These are phyloP conservation scores for Setomelanomma holmii DNA, from an alignment of 2,329 filamentous ascomycete species.

Conservation along the genomic window DNA sequence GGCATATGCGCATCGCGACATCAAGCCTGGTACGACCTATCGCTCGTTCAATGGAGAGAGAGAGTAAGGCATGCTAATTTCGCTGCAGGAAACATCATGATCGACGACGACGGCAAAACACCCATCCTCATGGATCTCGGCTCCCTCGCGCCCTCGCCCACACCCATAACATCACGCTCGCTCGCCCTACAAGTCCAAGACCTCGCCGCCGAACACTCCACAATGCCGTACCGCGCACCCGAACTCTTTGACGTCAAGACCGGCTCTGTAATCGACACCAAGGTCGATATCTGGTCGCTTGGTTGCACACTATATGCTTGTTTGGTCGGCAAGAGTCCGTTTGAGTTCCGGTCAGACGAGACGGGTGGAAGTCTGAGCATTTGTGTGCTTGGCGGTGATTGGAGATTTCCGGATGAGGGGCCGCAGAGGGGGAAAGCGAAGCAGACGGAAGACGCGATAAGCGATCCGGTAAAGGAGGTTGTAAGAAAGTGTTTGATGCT, in stretches of 20 bases:
- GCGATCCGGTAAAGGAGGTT: constrained; percentile 83
- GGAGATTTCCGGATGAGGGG: constrained; percentile 93
- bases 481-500: constrained; percentile 86
- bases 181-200: constrained; percentile 93
- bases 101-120: constrained; percentile 84
- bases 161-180: constrained; percentile 87
- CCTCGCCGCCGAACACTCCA: constrained; percentile 92
- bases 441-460: constrained; percentile 64
- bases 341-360: constrained; percentile 94
- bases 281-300: constrained; percentile 97
- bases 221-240: constrained; percentile 97
- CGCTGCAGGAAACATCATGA: constrained; percentile 89
- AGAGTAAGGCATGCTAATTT: constrained; percentile 17
- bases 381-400: constrained; percentile 91
- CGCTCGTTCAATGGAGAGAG: no score
- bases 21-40: constrained; percentile 88
- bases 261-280: constrained; percentile 88
- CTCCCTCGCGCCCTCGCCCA: constrained; percentile 85
- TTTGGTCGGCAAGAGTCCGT: constrained; percentile 93
- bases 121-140: constrained; percentile 98
- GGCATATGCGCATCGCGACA: constrained; percentile 93
- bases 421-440: constrained; percentile 63
- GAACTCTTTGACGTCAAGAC: constrained; percentile 99
- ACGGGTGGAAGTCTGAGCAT: constrained; percentile 92
- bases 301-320: constrained; percentile 98